Evolutionary conservation across 371 early-diverging fungal species (phyloP).

Genomic region (Mucor ambiguus): DNA sequence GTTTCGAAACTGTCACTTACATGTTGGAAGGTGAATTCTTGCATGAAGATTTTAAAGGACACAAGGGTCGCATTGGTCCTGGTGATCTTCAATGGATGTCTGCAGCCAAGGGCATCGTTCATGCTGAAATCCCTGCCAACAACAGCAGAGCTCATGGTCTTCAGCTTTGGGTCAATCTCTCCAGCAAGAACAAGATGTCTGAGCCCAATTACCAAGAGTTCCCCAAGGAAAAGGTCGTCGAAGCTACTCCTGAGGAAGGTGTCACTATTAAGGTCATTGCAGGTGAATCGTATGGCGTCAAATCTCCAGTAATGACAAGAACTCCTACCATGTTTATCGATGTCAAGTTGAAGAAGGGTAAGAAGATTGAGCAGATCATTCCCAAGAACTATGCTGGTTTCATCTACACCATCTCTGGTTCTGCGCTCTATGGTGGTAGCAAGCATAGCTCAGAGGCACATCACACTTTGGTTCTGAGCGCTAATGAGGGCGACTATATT

Average conservation of each 20-base stretch:
- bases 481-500: conserved; percentile 45
- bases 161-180: conserved; percentile 88
- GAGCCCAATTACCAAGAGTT: conserved; percentile 81
- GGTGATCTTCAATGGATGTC: conserved; percentile 84
- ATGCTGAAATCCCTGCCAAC: conserved; percentile 75
- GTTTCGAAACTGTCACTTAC: conserved; percentile 84
- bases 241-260: conserved; percentile 57
- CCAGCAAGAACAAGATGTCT: conserved; percentile 77
- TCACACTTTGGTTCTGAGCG: conserved; percentile 55
- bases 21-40: conserved; percentile 72
- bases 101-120: conserved; percentile 79
- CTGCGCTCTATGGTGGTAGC: conserved; percentile 51
- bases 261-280: conserved; percentile 79
- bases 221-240: conserved; percentile 58
- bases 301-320: conserved; percentile 63
- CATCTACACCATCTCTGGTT: conserved; percentile 68
- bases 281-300: conserved; percentile 66
- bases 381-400: conserved; percentile 67
- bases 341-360: conserved; percentile 58
- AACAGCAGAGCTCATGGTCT: conserved; percentile 62
- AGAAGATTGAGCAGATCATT: conserved; percentile 56
- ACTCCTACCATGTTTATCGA: conserved; percentile 79
- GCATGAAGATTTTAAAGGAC: conserved; percentile 85
- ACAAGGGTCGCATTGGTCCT: conserved; percentile 69
- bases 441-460: conserved; percentile 55